Evolutionary conservation across 257 asterid genomes (phyloP), one percentile per base, ranked within the genome.

Genomic region (Oldenlandia corymbosa): DNA sequence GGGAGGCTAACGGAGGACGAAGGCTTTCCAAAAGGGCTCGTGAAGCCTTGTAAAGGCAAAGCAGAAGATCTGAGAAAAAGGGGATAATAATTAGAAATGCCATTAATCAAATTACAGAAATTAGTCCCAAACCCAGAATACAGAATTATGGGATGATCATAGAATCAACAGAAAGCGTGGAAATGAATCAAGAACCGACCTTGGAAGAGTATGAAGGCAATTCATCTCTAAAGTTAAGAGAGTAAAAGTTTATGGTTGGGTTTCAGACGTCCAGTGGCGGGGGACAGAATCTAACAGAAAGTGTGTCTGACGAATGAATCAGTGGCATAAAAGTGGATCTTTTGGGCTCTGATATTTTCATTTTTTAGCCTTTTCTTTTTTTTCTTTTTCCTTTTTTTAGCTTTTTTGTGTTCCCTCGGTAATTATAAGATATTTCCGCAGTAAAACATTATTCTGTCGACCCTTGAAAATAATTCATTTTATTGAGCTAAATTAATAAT

Each of bases 201-300:
- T 85, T 5, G 85, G 82, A 59, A 85, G 78, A 81, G 73, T 83
- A 65, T 84, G 91, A 70, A 91, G 94, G 84, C 85, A 88, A 73
- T 84, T 83, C 96, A 91, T 91, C 58, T 52, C 69, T 24, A 11
- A 7, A 34, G 49, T n/a, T 32, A 20, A 46, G n/a, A 42, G 61
- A 17, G 23, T 39, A 56, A 26, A 1, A 13, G 16, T 30, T 18
- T 66, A n/a, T n/a, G n/a, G n/a, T n/a, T n/a, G n/a, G 34, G 69
- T 4, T 32, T 32, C 14, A 69, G 62, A n/a, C n/a, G n/a, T 18
- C 23, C 18, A 28, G 45, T 52, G 13, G 62, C 28, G 46, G 10
- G 1, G 50, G 23, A 45, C 21, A 18, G 62, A 54, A 52, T 45
- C 68, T 16, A 39, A 59, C 47, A n/a, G 43, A 21, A 47, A 47